Evolutionary conservation across 768 basidiomycete genomes (phyloP), one percentile per base, ranked within the genome.

Genomic region (Pulveroboletus ravenelii): DNA sequence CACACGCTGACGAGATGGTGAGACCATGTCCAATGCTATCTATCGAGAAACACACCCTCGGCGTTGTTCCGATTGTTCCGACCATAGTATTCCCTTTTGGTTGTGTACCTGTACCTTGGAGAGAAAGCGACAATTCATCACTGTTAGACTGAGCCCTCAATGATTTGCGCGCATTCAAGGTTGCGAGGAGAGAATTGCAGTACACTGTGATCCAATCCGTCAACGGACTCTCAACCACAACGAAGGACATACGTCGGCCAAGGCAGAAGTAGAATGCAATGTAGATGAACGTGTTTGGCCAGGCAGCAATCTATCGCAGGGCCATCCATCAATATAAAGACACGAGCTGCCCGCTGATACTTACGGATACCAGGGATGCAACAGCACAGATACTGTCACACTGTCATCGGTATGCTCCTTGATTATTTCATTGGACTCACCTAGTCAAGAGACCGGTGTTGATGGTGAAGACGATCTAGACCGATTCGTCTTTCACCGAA

Each of bases 181-280:
- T 82, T 1, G 81, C 80, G 15, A 83, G 74, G 20, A 83, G 74
- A 1, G 80, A 79, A 57, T 83, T 83, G 35, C 79, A 77, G 55
- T 83, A 83, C 1, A 83, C 81, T 83, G 41, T 10, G 3, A 10
- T 27, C 5, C 14, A 15, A 13, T 4, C 6, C 0, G 2, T 61
- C 17, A 48, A 17, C 5, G 6, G 6, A 13, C 7, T 12, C 12
- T 25, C 5, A 14, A 15, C 0, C 3, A 7, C 14, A 2, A 15
- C 7, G 9, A 39, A 20, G 3, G 10, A 75, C 81, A 58, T 59
- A 84, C 82, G 62, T 46, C 82, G 74, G 29, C 82, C 81, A 27
- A 84, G 74, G 61, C 78, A 81, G 57, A 84, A 83, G 62, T 77
- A 84, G 66, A 84, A 84, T 2, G 76, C 71, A 41, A 84, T 81